phyloP scores from a whole-genome alignment of 2,329 filamentous ascomycete genomes.

The Alternaria metachromatica region DNA sequence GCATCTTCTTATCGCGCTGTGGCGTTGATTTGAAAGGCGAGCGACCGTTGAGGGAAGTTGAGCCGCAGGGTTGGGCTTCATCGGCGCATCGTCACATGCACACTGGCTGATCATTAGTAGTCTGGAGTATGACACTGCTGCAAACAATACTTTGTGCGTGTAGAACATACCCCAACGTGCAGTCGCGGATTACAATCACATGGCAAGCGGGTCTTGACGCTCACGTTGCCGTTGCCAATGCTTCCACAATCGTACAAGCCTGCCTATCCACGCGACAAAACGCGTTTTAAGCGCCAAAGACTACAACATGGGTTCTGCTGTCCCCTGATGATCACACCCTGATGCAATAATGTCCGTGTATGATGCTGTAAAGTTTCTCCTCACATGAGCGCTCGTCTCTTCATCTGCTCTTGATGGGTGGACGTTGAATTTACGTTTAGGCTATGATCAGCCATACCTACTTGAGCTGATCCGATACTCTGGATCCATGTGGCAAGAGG shows the following conservation, averaged over 20 bases:
- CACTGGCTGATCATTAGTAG: background rate
- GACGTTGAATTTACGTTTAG: conserved; percentile 11
- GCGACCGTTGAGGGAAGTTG: background rate
- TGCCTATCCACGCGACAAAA: background rate
- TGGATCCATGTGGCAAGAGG: background rate
- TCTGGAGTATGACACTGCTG: background rate
- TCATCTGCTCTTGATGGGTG: background rate
- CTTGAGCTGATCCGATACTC: background rate
- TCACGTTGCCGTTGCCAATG: background rate
- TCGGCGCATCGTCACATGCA: background rate
- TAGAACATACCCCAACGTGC: background rate
- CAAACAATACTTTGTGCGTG: background rate
- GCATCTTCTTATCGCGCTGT: background rate
- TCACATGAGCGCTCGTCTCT: background rate
- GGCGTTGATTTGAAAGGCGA: background rate
- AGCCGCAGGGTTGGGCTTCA: background rate
- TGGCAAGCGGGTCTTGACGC: background rate
- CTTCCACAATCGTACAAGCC: background rate
- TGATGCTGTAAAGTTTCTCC: background rate
- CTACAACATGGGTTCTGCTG: background rate
- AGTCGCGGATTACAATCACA: background rate
- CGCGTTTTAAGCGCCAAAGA: background rate
- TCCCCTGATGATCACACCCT: background rate
- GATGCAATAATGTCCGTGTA: background rate
- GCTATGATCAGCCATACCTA: conserved; percentile 1